phyloP scores from a whole-genome alignment of 148 eudicot species.

The Gaultheria prostrata region DNA sequence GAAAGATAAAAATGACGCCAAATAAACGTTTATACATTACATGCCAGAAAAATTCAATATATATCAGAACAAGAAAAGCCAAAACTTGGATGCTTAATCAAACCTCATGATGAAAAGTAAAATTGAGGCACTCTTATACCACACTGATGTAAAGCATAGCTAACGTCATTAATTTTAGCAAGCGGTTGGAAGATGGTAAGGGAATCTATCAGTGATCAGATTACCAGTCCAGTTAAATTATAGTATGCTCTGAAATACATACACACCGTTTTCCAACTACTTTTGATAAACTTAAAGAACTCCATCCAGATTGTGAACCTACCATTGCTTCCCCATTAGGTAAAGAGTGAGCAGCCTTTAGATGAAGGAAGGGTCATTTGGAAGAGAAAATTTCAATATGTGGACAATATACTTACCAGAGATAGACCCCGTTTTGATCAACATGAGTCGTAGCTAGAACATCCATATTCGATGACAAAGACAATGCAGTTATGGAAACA shows the following conservation, averaged over 20 bases:
- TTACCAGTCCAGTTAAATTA: not conserved
- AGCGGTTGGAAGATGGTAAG: not conserved
- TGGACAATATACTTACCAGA: constrained; percentile 61
- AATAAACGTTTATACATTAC: not conserved
- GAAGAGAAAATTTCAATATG: constrained; percentile 1
- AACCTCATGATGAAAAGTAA: not conserved
- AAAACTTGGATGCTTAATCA: not conserved
- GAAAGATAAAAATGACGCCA: not conserved
- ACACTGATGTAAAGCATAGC: not conserved
- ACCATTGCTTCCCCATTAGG: not conserved
- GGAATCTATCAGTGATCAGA: not conserved
- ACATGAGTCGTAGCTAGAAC: constrained; percentile 95
- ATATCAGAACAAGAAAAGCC: not conserved
- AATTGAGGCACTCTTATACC: not conserved
- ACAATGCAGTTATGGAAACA: constrained; percentile 77
- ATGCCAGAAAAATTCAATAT: not conserved
- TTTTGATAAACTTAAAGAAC: not conserved
- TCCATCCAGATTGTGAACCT: not conserved
- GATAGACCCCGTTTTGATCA: constrained; percentile 89
- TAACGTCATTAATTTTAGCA: not conserved
- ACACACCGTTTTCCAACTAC: not conserved
- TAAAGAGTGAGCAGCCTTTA: not conserved
- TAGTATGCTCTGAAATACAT: not conserved
- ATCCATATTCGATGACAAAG: constrained; percentile 98
- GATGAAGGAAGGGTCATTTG: not conserved